Conservation (phyloP, 2,329 filamentous ascomycete genomes). For the Botryotinia globosa region DNA sequence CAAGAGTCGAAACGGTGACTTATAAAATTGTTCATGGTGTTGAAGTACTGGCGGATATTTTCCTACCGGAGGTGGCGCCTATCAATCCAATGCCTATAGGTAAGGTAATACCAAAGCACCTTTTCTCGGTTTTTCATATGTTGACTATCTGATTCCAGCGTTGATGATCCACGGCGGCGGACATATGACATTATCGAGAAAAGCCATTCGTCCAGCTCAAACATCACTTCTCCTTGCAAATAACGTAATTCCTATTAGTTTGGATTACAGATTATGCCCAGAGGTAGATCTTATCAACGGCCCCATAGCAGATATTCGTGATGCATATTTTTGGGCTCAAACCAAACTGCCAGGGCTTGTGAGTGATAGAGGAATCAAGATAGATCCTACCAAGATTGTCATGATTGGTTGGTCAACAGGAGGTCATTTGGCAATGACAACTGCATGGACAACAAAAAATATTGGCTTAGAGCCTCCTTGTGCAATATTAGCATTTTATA, state of each 20-base stretch:
- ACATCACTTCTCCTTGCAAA: constrained; percentile 15
- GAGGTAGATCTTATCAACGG: constrained; percentile 47
- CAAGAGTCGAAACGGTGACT: neutral
- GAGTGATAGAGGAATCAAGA: constrained; percentile 29
- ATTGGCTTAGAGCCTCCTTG: constrained; percentile 41
- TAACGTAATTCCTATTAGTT: constrained; percentile 47
- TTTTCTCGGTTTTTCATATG: too few relatives aligned
- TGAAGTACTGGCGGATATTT: constrained; percentile 11
- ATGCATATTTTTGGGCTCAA: constrained; percentile 42
- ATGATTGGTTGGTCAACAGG: constrained; percentile 51
- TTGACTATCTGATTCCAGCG: neutral
- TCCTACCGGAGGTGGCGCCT: neutral
- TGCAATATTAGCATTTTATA: constrained; percentile 48
- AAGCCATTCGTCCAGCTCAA: constrained; percentile 29
- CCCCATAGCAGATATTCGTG: constrained; percentile 45
- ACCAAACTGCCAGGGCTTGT: neutral
- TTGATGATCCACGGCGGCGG: constrained; percentile 22
- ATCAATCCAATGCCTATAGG: neutral
- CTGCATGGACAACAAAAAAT: constrained; percentile 41
- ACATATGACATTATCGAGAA: constrained; percentile 14
- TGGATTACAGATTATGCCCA: constrained; percentile 52
- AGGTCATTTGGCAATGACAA: constrained; percentile 46
- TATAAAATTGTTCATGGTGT: constrained; percentile 7
- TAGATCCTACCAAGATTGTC: constrained; percentile 38
- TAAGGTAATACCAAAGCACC: neutral